Percentiles rank a stretch among this genome's conserved stretches.
Evolutionary conservation across 441 rosid species (phyloP).

Genomic region (Isatis lusitanica): DNA sequence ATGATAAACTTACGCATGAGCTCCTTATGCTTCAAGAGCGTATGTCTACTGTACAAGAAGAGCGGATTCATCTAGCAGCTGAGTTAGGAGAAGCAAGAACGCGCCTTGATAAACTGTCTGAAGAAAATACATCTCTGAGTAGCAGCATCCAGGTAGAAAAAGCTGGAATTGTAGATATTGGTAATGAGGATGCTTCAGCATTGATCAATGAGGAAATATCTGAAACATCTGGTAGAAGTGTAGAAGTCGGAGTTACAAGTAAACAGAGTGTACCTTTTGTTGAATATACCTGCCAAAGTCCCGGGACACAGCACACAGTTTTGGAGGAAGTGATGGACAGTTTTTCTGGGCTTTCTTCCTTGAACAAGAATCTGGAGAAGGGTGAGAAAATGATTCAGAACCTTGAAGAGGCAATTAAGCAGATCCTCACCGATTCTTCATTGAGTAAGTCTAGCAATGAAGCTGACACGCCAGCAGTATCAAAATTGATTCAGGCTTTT

Average conservation of each 20-base stretch:
- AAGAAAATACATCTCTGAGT: conserved; percentile 54
- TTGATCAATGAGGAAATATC: conserved; percentile 34
- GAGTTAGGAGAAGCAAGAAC: conserved; percentile 49
- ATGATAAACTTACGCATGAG: conserved; percentile 62
- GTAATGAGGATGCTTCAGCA: conserved; percentile 36
- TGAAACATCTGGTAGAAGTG: conserved; percentile 35
- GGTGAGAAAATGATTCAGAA: conserved; percentile 54
- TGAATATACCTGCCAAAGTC: conserved; percentile 35
- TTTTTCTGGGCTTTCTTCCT: conserved; percentile 45
- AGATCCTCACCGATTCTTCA: conserved; percentile 44
- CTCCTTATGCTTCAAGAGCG: conserved; percentile 58
- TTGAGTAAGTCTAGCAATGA: conserved; percentile 48
- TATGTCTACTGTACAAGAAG: conserved; percentile 48
- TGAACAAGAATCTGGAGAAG: conserved; percentile 60
- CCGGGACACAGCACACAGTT: conserved; percentile 33
- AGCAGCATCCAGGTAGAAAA: conserved; percentile 49
- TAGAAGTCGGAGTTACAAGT: conserved; percentile 30
- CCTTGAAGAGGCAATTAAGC: conserved; percentile 68
- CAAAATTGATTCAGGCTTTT: conserved; percentile 85
- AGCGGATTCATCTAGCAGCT: conserved; percentile 44
- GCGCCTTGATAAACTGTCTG: conserved; percentile 54
- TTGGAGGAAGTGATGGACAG: conserved; percentile 44
- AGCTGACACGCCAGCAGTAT: conserved; percentile 55
- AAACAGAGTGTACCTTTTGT: conserved; percentile 34
- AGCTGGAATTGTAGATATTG: conserved; percentile 45